These are phyloP conservation scores for Exophiala lecanii-corni DNA, from an alignment of 2,329 filamentous ascomycete genomes.

Conservation along the genomic window DNA sequence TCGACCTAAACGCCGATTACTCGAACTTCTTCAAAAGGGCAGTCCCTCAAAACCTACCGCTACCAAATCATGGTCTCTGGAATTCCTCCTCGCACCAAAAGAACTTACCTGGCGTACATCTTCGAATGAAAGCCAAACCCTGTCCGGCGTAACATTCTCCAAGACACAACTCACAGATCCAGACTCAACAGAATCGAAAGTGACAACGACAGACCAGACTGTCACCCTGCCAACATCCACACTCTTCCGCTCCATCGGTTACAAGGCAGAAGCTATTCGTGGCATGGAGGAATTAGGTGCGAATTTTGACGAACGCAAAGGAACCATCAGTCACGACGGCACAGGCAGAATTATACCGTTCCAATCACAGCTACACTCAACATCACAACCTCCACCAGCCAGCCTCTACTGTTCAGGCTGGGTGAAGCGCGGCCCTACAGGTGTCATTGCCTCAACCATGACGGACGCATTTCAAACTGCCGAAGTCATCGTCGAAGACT, in stretches of 20 bases:
- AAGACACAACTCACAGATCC: conserved; percentile 47
- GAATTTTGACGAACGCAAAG: conserved; percentile 68
- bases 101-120: conserved; percentile 52
- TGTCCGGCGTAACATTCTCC: conserved; percentile 65
- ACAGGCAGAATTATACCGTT: conserved; percentile 61
- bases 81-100: conserved; percentile 76
- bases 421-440: conserved; percentile 92
- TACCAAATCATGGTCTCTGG: conserved; percentile 73
- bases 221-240: conserved; percentile 59
- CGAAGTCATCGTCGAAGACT: conserved; percentile 78
- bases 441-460: conserved; percentile 95
- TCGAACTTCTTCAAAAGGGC: conserved; percentile 76
- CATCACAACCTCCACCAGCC: conserved; percentile 32
- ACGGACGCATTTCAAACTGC: conserved; percentile 86
- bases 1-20: conserved; percentile 69
- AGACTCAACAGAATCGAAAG: conserved; percentile 47
- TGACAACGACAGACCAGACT: conserved; percentile 46
- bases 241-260: conserved; percentile 92
- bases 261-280: conserved; percentile 72
- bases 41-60: conserved; percentile 49
- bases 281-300: conserved; percentile 71
- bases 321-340: conserved; percentile 78
- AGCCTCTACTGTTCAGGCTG: conserved; percentile 87
- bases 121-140: conserved; percentile 37
- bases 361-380: not conserved